phyloP scores from a whole-genome alignment of 768 basidiomycete genomes.

The Hygrophorus russula region DNA sequence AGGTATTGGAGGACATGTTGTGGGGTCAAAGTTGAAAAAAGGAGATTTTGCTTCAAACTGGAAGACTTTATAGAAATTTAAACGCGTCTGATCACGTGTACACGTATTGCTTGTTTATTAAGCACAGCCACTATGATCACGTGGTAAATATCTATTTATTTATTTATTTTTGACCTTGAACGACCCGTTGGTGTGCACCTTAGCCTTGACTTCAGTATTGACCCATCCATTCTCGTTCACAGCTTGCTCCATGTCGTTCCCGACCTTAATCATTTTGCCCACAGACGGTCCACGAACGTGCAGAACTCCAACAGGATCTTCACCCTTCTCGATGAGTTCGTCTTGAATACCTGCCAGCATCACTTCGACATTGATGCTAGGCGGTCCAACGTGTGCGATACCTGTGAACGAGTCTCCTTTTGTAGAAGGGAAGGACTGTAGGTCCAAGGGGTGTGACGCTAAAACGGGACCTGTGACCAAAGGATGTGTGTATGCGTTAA shows the following conservation, averaged over 20 bases:
- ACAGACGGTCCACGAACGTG: constrained; percentile 66
- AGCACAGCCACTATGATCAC: constrained; percentile 7
- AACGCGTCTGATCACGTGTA: constrained; percentile 6
- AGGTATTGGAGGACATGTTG: constrained; percentile 8
- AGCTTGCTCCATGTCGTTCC: constrained; percentile 19
- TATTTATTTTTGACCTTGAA: constrained; percentile 35
- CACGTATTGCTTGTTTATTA: background rate
- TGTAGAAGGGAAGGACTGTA: constrained; percentile 54
- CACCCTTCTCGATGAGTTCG: constrained; percentile 47
- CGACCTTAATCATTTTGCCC: constrained; percentile 35
- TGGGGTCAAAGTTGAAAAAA: constrained; percentile 6
- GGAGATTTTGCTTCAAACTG: too few relatives aligned
- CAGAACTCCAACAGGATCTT: constrained; percentile 52
- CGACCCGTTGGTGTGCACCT: constrained; percentile 56
- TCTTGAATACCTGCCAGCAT: constrained; percentile 69
- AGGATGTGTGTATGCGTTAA: constrained; percentile 51
- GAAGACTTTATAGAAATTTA: background rate
- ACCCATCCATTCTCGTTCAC: constrained; percentile 35
- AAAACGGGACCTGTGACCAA: constrained; percentile 68
- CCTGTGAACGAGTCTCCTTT: constrained; percentile 19
- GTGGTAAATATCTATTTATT: constrained; percentile 1
- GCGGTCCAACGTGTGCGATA: constrained; percentile 56
- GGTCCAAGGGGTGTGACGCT: constrained; percentile 74
- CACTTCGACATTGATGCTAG: constrained; percentile 76
- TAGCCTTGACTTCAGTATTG: constrained; percentile 28